Conservation (phyloP, 1,139 yeast species). For the Hyphopichia pseudoburtonii region DNA sequence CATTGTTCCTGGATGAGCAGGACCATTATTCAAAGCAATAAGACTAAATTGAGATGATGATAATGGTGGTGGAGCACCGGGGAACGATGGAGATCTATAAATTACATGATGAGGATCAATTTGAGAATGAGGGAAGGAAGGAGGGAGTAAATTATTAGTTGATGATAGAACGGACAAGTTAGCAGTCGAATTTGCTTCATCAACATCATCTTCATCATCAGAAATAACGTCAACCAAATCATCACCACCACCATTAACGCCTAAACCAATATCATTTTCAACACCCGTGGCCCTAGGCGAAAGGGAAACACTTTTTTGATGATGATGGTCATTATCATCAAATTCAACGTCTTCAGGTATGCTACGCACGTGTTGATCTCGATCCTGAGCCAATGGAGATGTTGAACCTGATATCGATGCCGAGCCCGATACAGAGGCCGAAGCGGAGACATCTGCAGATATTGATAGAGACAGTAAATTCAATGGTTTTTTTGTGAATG, state of each 20-base stretch:
- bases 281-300: too few relatives aligned
- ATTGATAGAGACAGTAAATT: neutral
- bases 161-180: slow-evolving; percentile 3
- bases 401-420: neutral
- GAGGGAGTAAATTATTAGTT: neutral
- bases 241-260: neutral
- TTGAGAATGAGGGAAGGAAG: neutral
- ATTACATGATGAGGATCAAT: neutral
- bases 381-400: neutral
- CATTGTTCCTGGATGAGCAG: too few relatives aligned
- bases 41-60: slow-evolving; percentile 4
- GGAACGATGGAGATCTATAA: neutral
- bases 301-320: too few relatives aligned
- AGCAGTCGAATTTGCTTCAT: slow-evolving; percentile 1
- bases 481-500: slow-evolving; percentile 1
- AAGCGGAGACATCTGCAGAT: neutral
- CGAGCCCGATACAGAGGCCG: neutral
- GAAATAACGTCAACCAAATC: neutral
- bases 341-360: slow-evolving; percentile 11
- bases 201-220: neutral
- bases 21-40: too few relatives aligned
- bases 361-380: too few relatives aligned
- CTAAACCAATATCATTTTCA: neutral
- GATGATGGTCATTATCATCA: too few relatives aligned
- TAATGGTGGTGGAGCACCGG: neutral